phyloP scores from a whole-genome alignment of 305 asterid genomes.

The Petunia hybrid region DNA sequence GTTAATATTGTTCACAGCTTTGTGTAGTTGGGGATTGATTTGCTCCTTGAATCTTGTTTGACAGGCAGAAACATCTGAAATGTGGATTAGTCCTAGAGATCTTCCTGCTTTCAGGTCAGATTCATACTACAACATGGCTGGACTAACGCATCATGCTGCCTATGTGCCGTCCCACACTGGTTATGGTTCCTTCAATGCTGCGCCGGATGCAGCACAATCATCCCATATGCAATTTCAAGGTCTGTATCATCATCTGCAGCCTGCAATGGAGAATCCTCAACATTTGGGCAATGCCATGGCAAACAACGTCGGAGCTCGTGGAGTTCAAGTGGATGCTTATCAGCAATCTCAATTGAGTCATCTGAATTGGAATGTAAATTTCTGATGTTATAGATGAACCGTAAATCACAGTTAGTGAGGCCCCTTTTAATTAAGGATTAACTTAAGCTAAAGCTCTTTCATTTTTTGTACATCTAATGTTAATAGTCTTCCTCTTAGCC shows the following conservation, averaged over 20 bases:
- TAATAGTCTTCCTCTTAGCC: too few relatives aligned
- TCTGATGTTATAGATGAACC: conserved; percentile 48
- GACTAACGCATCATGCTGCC: conserved; percentile 80
- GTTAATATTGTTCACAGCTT: neutral
- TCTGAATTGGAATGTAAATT: conserved; percentile 80
- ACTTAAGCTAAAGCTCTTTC: conserved; percentile 47
- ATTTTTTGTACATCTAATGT: conserved; percentile 11
- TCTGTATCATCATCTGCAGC: conserved; percentile 76
- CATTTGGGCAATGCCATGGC: conserved; percentile 73
- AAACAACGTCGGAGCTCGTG: conserved; percentile 75
- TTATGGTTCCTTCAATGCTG: conserved; percentile 70
- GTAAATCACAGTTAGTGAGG: conserved; percentile 3
- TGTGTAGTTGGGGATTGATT: neutral
- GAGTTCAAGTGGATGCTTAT: conserved; percentile 80
- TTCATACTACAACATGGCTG: conserved; percentile 82
- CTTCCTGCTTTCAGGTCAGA: conserved; percentile 65
- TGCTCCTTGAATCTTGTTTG: neutral
- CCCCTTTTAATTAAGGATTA: neutral
- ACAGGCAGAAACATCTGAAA: conserved; percentile 88
- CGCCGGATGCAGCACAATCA: conserved; percentile 70
- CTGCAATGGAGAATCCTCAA: conserved; percentile 74
- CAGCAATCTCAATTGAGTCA: conserved; percentile 93
- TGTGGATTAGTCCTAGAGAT: conserved; percentile 88
- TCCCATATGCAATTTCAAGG: conserved; percentile 91
- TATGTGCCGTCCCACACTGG: conserved; percentile 79